Evolutionary conservation across 1,139 yeast genomes (phyloP), one percentile per base, ranked within the genome.

Genomic region (Hyphopichia wangnamkhiaoensis): DNA sequence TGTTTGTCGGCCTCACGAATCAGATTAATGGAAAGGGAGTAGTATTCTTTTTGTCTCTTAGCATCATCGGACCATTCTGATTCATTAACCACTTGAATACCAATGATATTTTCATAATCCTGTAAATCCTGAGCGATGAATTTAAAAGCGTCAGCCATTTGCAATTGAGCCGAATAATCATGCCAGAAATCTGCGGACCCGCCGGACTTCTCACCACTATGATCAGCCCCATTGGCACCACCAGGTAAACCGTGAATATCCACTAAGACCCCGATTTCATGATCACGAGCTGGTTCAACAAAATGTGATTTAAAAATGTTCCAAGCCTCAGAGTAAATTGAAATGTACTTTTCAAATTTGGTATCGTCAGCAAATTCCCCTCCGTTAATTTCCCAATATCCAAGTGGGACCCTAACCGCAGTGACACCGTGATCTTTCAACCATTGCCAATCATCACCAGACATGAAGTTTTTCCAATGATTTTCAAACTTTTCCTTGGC

Each of bases 221-320:
- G 98, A 42, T 83, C 71, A 20, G 83, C 84, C 1, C 80, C 79
- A 56, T 93, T 93, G 21, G 97, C 98, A 31, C 97, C 97, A 10
- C 88, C 90, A 2, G 97, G 98, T 20, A 93, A 61, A 0, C 87
- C 97, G 61, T 93, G 98, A 34, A 93, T 56, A 60, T 93, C 98
- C 9, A 91, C 76, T 41, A 93, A 54, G 1, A 91, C 82, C 8
- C 90, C 85, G 45, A 93, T 91, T 20, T 74, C 69, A 48, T 75
- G 63, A 19, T 62, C 41, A 1, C 56, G 72, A 2, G 94, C 94
- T 39, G 70, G 70, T 42, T 74, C 74, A 34, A 86, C 66, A 44
- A 75, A 76, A 37, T 69, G 56, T 19, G 61, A 47, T 55, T 76
- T 76, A 48, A 83, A 70, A 18, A 70, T 66, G 10, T 58, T 56